Conservation (phyloP, 2,329 filamentous ascomycete species). For the Aureobasidium sp. region DNA sequence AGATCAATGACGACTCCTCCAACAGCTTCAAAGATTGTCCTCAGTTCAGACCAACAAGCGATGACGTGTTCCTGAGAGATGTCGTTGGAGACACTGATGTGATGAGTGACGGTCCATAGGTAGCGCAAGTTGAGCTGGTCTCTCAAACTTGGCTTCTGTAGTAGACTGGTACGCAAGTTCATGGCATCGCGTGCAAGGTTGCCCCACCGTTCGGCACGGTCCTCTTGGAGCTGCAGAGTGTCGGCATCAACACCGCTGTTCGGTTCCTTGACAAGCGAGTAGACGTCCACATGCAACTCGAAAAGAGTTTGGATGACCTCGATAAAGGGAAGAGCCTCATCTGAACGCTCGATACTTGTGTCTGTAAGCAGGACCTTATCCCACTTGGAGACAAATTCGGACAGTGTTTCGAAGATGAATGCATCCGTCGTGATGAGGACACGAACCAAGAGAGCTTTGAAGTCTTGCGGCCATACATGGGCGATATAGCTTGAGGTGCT, state of each 20-base stretch:
- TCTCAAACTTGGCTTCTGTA: slow-evolving; percentile 28
- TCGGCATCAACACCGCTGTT: slow-evolving; percentile 46
- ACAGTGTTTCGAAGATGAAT: slow-evolving; percentile 37
- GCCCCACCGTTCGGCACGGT: slow-evolving; percentile 53
- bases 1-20: slow-evolving; percentile 50
- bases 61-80: slow-evolving; percentile 51
- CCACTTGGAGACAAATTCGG: neutral
- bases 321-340: slow-evolving; percentile 30
- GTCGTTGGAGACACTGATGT: slow-evolving; percentile 48
- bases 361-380: slow-evolving; percentile 6
- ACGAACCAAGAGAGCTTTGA: slow-evolving; percentile 47
- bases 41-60: slow-evolving; percentile 54
- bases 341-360: neutral
- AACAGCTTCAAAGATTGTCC: slow-evolving; percentile 41
- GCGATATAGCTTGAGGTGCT: slow-evolving; percentile 41
- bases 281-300: slow-evolving; percentile 59
- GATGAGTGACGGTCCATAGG: slow-evolving; percentile 57
- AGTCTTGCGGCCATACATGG: slow-evolving; percentile 45
- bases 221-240: slow-evolving; percentile 45
- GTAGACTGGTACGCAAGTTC: slow-evolving; percentile 25
- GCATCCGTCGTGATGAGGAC: slow-evolving; percentile 47
- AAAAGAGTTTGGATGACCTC: slow-evolving; percentile 53
- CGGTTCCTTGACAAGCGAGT: slow-evolving; percentile 52
- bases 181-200: slow-evolving; percentile 48
- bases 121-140: slow-evolving; percentile 47